These are phyloP conservation scores for Phialocephala subalpina DNA, from an alignment of 2,329 filamentous ascomycete genomes.

Conservation along the genomic window DNA sequence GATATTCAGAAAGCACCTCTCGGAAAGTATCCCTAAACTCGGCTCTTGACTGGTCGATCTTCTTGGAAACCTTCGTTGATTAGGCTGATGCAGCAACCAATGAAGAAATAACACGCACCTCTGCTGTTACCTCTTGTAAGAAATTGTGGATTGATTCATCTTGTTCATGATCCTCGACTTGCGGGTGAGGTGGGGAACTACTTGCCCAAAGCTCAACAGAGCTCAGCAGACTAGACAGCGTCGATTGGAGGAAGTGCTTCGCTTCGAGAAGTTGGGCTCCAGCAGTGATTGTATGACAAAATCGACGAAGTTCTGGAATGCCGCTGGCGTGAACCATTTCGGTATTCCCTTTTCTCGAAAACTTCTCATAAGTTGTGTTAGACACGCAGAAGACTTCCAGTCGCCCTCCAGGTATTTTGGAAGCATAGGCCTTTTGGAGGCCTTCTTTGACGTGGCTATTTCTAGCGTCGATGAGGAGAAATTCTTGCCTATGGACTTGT, in stretches of 20 bases:
- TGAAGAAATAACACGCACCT: slow-evolving; percentile 28
- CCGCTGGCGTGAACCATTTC: slow-evolving; percentile 42
- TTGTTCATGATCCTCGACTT: slow-evolving; percentile 27
- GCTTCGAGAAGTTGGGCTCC: slow-evolving; percentile 44
- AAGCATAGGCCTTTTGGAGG: slow-evolving; percentile 40
- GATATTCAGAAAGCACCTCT: slow-evolving; percentile 24
- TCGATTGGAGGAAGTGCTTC: slow-evolving; percentile 42
- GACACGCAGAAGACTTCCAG: slow-evolving; percentile 49
- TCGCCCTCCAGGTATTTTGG: slow-evolving; percentile 31
- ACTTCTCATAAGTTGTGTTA: slow-evolving; percentile 46
- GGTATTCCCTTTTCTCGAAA: slow-evolving; percentile 41
- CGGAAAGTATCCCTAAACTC: slow-evolving; percentile 26
- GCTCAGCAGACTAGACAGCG: slow-evolving; percentile 40
- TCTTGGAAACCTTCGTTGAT: slow-evolving; percentile 20
- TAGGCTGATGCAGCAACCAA: slow-evolving; percentile 10
- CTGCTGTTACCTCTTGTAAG: slow-evolving; percentile 12
- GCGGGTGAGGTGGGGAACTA: slow-evolving; percentile 18
- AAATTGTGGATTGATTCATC: slow-evolving; percentile 29
- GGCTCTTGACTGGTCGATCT: slow-evolving; percentile 12
- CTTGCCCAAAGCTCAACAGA: slow-evolving; percentile 42
- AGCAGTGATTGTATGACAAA: slow-evolving; percentile 46
- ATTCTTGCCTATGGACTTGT: slow-evolving; percentile 36
- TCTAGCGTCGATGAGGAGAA: slow-evolving; percentile 43
- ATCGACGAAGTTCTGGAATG: slow-evolving; percentile 45
- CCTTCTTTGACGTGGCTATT: slow-evolving; percentile 42